Percentiles rank a stretch among this genome's conserved stretches.
phyloP scores from a whole-genome alignment of 2,329 filamentous ascomycete species.

The Sordariomycetes sp. region DNA sequence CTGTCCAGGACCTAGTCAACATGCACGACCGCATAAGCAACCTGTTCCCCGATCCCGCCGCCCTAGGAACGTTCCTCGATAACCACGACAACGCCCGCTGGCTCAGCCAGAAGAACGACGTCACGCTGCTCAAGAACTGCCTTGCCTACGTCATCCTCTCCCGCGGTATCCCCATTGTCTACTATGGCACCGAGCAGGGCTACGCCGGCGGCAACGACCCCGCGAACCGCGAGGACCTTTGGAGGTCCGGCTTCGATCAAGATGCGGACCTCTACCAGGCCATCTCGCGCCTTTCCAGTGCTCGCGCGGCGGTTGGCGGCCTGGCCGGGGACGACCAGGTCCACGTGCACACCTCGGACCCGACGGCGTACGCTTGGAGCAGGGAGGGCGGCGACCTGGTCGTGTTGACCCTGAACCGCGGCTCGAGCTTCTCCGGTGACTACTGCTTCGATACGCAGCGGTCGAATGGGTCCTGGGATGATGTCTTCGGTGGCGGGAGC shows the following conservation, averaged over 20 bases:
- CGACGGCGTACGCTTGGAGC: slow-evolving; percentile 32
- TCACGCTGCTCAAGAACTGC: slow-evolving; percentile 47
- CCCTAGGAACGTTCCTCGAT: slow-evolving; percentile 42
- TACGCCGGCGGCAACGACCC: slow-evolving; percentile 34
- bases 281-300: slow-evolving; percentile 30
- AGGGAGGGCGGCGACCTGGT: slow-evolving; percentile 31
- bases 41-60: slow-evolving; percentile 29
- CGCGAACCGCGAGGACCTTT: slow-evolving; percentile 46
- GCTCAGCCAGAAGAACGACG: slow-evolving; percentile 37
- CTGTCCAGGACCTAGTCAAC: slow-evolving; percentile 25
- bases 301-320: slow-evolving; percentile 32
- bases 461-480: slow-evolving; percentile 25
- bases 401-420: slow-evolving; percentile 32
- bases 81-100: slow-evolving; percentile 50
- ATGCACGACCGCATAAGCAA: slow-evolving; percentile 23
- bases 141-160: slow-evolving; percentile 50
- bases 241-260: slow-evolving; percentile 39
- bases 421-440: slow-evolving; percentile 18
- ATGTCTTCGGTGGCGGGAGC: slow-evolving; percentile 20
- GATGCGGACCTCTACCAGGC: slow-evolving; percentile 35
- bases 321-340: slow-evolving; percentile 30
- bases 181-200: slow-evolving; percentile 56
- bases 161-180: slow-evolving; percentile 53
- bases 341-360: slow-evolving; percentile 26
- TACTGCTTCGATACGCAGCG: slow-evolving; percentile 30